Conservation (phyloP, 139 green algal species). For the Chlamydomonas applanata region DNA sequence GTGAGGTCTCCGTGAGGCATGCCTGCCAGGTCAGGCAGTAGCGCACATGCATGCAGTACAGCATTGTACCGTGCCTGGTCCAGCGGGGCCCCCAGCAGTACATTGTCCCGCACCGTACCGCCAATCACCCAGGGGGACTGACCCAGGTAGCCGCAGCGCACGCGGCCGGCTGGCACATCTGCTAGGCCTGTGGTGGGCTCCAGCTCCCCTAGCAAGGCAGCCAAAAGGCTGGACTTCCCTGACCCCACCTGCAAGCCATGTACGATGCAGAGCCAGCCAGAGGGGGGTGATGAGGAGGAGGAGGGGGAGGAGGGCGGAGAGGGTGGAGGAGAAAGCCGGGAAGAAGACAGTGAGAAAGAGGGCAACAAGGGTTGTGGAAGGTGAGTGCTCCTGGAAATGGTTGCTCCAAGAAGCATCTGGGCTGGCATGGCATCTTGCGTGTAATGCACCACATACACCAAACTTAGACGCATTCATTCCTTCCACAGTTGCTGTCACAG, state of each 20-base stretch:
- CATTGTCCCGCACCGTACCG: conserved; percentile 62
- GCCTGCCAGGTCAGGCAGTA: conserved; percentile 56
- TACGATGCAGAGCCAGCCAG: too few species aligned
- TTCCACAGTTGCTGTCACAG: too few species aligned
- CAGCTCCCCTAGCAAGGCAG: conserved; percentile 70
- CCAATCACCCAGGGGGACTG: conserved; percentile 67
- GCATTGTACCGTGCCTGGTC: conserved; percentile 46
- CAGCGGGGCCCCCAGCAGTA: conserved; percentile 41
- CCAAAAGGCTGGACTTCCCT: conserved; percentile 74
- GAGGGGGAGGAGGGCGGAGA: too few species aligned
- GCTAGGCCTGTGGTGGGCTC: not conserved
- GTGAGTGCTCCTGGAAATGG: too few species aligned
- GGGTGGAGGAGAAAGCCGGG: too few species aligned
- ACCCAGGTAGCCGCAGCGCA: conserved; percentile 44
- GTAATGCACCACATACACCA: too few species aligned
- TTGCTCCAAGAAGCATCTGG: too few species aligned
- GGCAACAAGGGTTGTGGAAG: too few species aligned
- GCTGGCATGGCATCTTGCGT: too few species aligned
- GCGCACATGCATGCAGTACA: conserved; percentile 59
- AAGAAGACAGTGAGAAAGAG: too few species aligned
- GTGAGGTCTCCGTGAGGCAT: conserved; percentile 57
- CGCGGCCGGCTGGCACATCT: not conserved
- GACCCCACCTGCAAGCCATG: conserved; percentile 55
- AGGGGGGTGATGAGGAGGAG: too few species aligned
- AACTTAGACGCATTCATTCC: too few species aligned